Base-by-base conservation (phyloP, 371 early-diverging fungal species). In the Rhizomucor pusillus region DNA sequence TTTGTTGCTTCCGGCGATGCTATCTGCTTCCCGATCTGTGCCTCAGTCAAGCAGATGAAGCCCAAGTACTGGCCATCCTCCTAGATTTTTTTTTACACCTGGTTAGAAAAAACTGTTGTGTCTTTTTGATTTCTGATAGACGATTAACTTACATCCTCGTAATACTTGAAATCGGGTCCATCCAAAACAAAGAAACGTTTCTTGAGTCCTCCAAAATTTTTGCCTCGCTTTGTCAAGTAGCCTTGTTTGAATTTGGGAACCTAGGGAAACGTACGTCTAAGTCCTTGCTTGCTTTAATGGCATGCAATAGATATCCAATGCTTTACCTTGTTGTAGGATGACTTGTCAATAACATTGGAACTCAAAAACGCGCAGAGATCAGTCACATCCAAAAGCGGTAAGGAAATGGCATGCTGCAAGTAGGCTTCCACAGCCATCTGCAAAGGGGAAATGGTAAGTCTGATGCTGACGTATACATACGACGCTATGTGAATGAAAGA, bases 141-240 rank as follows among this genome's bases (percentile, higher is more conserved):
- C 14, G 10, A 23, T 16, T 4, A 1, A 54, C 71, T 67, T 66
- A 79, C 77, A 25, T 63, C 66, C 50, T 91, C 90, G 54, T 79
- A 87, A 69, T 89, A 91, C 52, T 90, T 85, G 23, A 93, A 69
- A 11, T 81, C 61, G 7, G 78, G 79, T 16, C 69, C 71, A 47
- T 76, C 69, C 44, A 86, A 73, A 40, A 81, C 69, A 71, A 90
- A 93, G 74, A 81, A 92, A 44, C 92, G 75, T 24, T 84, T 66
- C 63, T 92, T 92, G 89, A 90, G 90, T 12, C 90, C 89, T 47
- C 93, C 91, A 80, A 90, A 89, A 64, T 86, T 89, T 65, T 91
- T 91, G 45, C 91, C 93, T 66, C 88, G 84, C 67, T 94, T 93
- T 48, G 85, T 82, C 48, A 93, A 71, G 53, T 89, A 90, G 4